Base-by-base conservation (phyloP, 176 grass and related monocot genomes). In the Zea luxurians region DNA sequence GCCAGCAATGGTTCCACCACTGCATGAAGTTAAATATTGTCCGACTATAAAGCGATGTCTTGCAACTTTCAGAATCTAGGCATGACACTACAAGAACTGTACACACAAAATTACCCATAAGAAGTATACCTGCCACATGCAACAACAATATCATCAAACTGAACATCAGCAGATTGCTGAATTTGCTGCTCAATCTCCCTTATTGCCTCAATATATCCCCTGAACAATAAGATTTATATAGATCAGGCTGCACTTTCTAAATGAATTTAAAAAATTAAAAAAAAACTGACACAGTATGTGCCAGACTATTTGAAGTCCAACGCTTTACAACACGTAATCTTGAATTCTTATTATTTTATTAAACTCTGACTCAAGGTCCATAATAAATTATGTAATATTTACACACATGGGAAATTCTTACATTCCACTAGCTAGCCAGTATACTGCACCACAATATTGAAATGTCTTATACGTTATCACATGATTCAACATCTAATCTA, bases 191-290 rank as follows among this genome's bases (percentile, higher is more conserved):
- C 96, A 13, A 98, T 83, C 71, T 98, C 96, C 63, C 80, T 92
- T 81, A 90, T 90, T 55, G 96, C 91, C 74, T 98, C 92, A 89
- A 94, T 90, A 53, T 98, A 98, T 64, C 96, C 95, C 95, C 96
- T 98, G 35, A 91, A 71, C 13, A 86, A 75, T 17, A 86, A 77
- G 27, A 42, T 5, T 59, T 37, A 64, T 13, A 13, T 42, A 75
- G 15, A 79, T 83, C 21, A 64, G 36, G 5, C 58, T 3, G 2
- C 77, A 53, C 8, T 48, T 48, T 70, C 44, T 48, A 34, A 82
- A 82, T 37, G 0, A 48, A 45, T 69, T 46, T 38, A 38, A 2
- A 9, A 47, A n/a, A n/a, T n/a, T n/a, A n/a, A n/a, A 62, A 74
- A 58, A 20, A 49, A 65, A 10, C 13, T 65, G 4, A 16, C 6